Base-by-base conservation (phyloP, 2,329 filamentous ascomycete species). In the Monosporascus sp. region DNA sequence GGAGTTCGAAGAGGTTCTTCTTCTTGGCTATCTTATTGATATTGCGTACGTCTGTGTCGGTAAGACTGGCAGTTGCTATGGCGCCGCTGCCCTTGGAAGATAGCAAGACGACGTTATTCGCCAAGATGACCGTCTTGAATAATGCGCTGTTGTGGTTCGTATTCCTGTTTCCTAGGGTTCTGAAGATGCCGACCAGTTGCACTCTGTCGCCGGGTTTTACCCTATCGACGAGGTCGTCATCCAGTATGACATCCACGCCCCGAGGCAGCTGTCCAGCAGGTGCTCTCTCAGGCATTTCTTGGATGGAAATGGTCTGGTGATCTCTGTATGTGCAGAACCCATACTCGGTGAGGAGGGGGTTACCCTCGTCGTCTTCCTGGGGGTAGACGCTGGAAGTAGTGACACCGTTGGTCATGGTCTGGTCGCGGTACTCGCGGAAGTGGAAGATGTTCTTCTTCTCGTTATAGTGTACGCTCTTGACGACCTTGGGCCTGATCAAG, bases 21-120 rank as follows among this genome's bases (percentile, higher is more conserved):
- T 94, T 94, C 78, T 97, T 99, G 9, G 93, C 80, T 52, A 97
- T 82, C 72, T 96, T 97, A 78, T 97, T 97, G 78, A 99, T 99
- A 68, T 99, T 97, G 64, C 94, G 88, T 68, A 99, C 95, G 67
- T 99, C 94, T 1, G 89, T 94, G 70, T 97, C 94, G 18, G 94
- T 97, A 62, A 99, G 96, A 5, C 85, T 88, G 17, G 91, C 88
- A 56, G 95, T 89, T 0, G 93, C 93, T 61, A 97, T 89, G 37
- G 93, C 94, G 50, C 93, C 94, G 20, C 93, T 93, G 2, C 93
- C 95, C 68, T 99, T 99, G 17, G 93, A 97, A 2, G 94, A 96
- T 7, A 99, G 81, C 37, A 97, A 80, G 46, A 97, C 93, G 52
- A 99, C 80, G 64, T 99, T 96, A 74, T 99, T 99, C 37, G 93